Percentiles rank a stretch among this genome's conserved stretches.
Conservation (phyloP, 331 rosid species). For the Rhamnella rubrinervis region DNA sequence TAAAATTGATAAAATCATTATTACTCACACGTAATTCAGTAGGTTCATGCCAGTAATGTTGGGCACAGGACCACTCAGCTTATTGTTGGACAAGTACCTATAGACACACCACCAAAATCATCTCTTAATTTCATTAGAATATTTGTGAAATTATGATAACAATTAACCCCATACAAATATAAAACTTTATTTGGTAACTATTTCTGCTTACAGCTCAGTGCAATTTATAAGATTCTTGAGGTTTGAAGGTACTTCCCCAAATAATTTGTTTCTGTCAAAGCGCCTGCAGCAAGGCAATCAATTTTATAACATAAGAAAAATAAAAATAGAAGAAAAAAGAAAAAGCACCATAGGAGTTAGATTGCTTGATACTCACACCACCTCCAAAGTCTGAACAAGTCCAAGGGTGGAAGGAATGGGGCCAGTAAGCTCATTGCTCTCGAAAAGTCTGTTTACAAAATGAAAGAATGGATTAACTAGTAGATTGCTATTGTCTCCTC, state of each 20-base stretch:
- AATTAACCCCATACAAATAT: neutral
- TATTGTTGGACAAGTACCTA: constrained; percentile 63
- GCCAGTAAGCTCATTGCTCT: constrained; percentile 47
- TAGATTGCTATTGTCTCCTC: neutral
- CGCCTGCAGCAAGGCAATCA: constrained; percentile 39
- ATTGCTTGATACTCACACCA: constrained; percentile 57
- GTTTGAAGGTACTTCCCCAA: constrained; percentile 43
- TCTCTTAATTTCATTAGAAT: neutral
- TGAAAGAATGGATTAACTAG: neutral
- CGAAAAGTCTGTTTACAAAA: constrained; percentile 56
- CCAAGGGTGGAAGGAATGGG: constrained; percentile 61
- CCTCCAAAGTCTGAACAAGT: constrained; percentile 43
- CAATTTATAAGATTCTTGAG: constrained; percentile 47
- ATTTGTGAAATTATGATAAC: neutral
- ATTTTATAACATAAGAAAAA: neutral
- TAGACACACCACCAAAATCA: constrained; percentile 6
- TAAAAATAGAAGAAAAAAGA: neutral
- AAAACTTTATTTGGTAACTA: neutral
- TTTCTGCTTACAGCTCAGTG: constrained; percentile 48
- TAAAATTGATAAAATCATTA: neutral
- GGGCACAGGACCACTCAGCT: constrained; percentile 52
- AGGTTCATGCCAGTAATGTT: constrained; percentile 45
- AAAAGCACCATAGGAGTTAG: neutral
- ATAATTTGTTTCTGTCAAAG: constrained; percentile 45
- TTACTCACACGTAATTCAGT: constrained; percentile 57